phyloP scores from a whole-genome alignment of 1,284 basidiomycete genomes.

The Ganoderma meredithae region DNA sequence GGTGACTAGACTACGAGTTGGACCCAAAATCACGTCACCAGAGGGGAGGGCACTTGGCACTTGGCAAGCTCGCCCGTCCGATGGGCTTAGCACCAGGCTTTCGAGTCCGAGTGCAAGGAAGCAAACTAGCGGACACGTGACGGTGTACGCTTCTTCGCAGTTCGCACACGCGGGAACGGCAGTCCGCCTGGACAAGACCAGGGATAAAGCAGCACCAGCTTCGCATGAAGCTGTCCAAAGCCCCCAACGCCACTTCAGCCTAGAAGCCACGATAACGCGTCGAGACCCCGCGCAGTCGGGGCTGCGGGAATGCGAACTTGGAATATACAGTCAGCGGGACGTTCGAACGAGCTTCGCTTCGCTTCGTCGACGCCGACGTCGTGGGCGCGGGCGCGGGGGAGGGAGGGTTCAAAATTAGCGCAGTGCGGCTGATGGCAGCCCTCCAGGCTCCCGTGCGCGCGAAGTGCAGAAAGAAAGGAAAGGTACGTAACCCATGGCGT shows the following conservation, averaged over 20 bases:
- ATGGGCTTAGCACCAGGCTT: neutral
- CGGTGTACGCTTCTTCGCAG: neutral
- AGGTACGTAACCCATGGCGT: neutral
- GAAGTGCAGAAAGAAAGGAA: neutral
- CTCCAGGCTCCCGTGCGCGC: neutral
- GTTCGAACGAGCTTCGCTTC: neutral
- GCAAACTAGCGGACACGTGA: neutral
- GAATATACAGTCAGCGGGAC: neutral
- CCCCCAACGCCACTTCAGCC: neutral
- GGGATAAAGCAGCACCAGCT: neutral
- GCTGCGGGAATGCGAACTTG: neutral
- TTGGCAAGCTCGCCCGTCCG: no score
- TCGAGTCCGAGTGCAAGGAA: neutral
- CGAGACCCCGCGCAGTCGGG: neutral
- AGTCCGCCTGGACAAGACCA: neutral
- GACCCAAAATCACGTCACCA: no score
- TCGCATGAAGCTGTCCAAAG: neutral
- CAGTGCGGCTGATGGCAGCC: neutral
- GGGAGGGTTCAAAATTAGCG: neutral
- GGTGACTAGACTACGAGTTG: no score
- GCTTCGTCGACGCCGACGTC: neutral
- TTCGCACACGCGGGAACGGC: neutral
- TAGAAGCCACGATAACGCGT: neutral
- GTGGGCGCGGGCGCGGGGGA: no score
- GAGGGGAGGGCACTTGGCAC: neutral